Evolutionary conservation across 176 grass and related monocot genomes (phyloP), one percentile per base, ranked within the genome.

Genomic region (Hsuehochloa calcarea): DNA sequence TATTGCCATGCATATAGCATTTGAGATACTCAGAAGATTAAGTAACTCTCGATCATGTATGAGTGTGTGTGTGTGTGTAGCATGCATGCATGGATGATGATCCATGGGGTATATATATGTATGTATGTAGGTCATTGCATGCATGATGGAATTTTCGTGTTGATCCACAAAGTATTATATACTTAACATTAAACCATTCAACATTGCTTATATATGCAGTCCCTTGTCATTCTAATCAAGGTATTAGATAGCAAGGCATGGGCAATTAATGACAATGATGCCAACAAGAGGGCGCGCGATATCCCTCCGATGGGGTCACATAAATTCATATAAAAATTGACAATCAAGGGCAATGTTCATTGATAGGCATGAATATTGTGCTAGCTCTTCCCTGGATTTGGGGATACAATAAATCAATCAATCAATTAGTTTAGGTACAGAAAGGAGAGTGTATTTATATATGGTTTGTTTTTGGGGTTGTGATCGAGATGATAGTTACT

Each of bases 191-290:
- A 31, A 26, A 23, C 19, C 2, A 64, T 29, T 73, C 0, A 11
- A 41, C 40, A 59, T 25, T 27, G 45, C 22, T 12, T 65, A 34
- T 31, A 22, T 80, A 39, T 43, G 73, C 34, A 29, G 54, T 71
- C 80, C 80, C 31, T 34, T 34, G 31, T 82, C 65, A 5, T 60
- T 69, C 39, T 45, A 69, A 77, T 13, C 9, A 26, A 78, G 55
- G 65, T 56, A 76, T 23, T 85, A 81, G 77, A 86, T 71, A 77
- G 41, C 71, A 64, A 71, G 49, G 86, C 72, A 94, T 94, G 92
- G 92, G 83, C 83, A 19, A n/a, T n/a, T n/a, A n/a, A 38, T 55
- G 89, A 87, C 13, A 84, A 52, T 81, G 89, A 89, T 87, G 62
- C 54, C 70, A 55, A 72, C 49, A 80, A 25, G 75, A 67, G 54